These are phyloP conservation scores for Vinca minor DNA, from an alignment of 257 asterid genomes.

Conservation along the genomic window DNA sequence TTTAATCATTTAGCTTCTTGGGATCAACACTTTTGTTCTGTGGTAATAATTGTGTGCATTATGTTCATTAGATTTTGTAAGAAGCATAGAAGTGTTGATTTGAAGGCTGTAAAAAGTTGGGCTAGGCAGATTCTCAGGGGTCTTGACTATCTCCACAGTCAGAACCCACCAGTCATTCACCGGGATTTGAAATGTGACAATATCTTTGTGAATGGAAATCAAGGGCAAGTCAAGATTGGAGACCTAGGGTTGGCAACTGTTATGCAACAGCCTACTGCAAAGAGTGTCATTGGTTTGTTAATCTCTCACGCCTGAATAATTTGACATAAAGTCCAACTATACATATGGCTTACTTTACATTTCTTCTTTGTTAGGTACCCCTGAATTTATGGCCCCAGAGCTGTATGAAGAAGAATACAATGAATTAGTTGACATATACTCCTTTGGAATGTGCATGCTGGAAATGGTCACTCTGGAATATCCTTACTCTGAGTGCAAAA, in stretches of 20 bases:
- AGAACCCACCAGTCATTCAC: slow-evolving; percentile 69
- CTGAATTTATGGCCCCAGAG: slow-evolving; percentile 84
- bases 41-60: not conserved
- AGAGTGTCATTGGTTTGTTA: slow-evolving; percentile 60
- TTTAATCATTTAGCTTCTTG: not conserved
- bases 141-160: slow-evolving; percentile 65
- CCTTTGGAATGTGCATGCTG: slow-evolving; percentile 76
- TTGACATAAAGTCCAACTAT: not conserved
- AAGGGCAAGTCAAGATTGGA: slow-evolving; percentile 72
- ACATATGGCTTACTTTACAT: slow-evolving; percentile 7
- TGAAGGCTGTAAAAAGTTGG: slow-evolving; percentile 76
- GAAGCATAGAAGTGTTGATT: slow-evolving; percentile 58
- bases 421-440: slow-evolving; percentile 67
- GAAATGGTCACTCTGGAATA: slow-evolving; percentile 69
- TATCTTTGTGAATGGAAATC: slow-evolving; percentile 74
- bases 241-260: slow-evolving; percentile 82
- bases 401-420: slow-evolving; percentile 74
- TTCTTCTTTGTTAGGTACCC: slow-evolving; percentile 26
- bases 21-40: not conserved
- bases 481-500: slow-evolving; percentile 72
- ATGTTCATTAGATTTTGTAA: slow-evolving; percentile 39
- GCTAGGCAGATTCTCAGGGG: slow-evolving; percentile 71
- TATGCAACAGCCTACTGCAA: slow-evolving; percentile 66
- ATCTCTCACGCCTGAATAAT: slow-evolving; percentile 4
- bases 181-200: slow-evolving; percentile 84